A percentile compares a stretch with the other conserved stretches of the same genome.
Evolutionary conservation across 306 rosid genomes (phyloP).

Genomic region (Sesbania bispinosa): DNA sequence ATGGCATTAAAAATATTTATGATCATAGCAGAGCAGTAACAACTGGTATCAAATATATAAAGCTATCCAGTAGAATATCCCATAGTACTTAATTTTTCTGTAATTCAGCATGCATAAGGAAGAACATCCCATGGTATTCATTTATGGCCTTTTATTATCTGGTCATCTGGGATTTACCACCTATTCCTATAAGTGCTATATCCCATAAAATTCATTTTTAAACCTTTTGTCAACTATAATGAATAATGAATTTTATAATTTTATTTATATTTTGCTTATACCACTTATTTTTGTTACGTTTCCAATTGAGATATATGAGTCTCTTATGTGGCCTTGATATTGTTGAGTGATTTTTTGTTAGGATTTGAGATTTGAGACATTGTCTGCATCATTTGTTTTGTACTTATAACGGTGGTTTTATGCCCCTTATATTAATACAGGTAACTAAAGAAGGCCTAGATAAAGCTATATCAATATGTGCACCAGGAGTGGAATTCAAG

Average conservation of each 20-base stretch:
- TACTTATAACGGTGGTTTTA: constrained; percentile 19
- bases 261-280: no score
- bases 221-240: no score
- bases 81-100: neutral
- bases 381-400: neutral
- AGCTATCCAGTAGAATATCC: neutral
- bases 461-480: constrained; percentile 91
- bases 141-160: neutral
- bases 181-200: neutral
- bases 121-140: neutral
- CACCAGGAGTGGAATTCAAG: constrained; percentile 84
- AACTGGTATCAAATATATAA: neutral
- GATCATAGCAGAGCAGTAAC: neutral
- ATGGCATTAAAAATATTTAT: neutral
- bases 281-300: neutral
- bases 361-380: neutral
- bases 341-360: neutral
- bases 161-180: neutral
- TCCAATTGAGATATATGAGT: constrained; percentile 11
- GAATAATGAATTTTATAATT: no score
- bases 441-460: constrained; percentile 78
- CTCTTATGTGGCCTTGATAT: constrained; percentile 2
- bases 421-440: constrained; percentile 34
- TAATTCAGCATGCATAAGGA: neutral
- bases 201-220: neutral